Evolutionary conservation across 192 early-diverging fungal genomes (phyloP).

Genomic region (Gigaspora rosea): DNA sequence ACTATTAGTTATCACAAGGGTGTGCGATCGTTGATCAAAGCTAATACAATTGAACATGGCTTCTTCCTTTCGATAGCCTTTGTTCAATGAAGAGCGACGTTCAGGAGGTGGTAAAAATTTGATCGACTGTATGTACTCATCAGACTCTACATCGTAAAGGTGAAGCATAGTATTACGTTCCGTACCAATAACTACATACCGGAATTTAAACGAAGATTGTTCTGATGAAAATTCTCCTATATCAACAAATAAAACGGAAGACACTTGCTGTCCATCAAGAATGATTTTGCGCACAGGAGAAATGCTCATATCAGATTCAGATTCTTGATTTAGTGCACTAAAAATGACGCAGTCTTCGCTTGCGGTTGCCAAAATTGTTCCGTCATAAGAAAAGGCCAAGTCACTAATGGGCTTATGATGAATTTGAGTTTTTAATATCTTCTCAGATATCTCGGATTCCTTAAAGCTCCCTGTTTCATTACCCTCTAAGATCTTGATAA

Average conservation of each 20-base stretch:
- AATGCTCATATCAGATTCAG: background rate
- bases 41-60: constrained; percentile 52
- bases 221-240: constrained; percentile 33
- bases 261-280: constrained; percentile 38
- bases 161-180: constrained; percentile 44
- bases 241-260: constrained; percentile 32
- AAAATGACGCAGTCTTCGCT: constrained; percentile 44
- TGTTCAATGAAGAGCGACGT: constrained; percentile 40
- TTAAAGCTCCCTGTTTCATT: constrained; percentile 24
- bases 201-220: constrained; percentile 36
- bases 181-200: constrained; percentile 45
- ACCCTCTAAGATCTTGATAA: constrained; percentile 30
- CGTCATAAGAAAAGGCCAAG: constrained; percentile 47
- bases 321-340: constrained; percentile 31
- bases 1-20: constrained; percentile 47
- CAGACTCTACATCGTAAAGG: constrained; percentile 38
- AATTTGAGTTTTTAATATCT: constrained; percentile 36
- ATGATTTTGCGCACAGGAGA: constrained; percentile 36
- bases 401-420: constrained; percentile 48
- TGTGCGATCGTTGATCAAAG: constrained; percentile 41
- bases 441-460: constrained; percentile 37
- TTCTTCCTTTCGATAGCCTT: constrained; percentile 35
- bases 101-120: constrained; percentile 45
- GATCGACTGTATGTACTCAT: constrained; percentile 37
- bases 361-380: constrained; percentile 46